Evolutionary conservation across 2,329 filamentous ascomycete genomes (phyloP), one percentile per base, ranked within the genome.

Genomic region (Diaporthe citri): DNA sequence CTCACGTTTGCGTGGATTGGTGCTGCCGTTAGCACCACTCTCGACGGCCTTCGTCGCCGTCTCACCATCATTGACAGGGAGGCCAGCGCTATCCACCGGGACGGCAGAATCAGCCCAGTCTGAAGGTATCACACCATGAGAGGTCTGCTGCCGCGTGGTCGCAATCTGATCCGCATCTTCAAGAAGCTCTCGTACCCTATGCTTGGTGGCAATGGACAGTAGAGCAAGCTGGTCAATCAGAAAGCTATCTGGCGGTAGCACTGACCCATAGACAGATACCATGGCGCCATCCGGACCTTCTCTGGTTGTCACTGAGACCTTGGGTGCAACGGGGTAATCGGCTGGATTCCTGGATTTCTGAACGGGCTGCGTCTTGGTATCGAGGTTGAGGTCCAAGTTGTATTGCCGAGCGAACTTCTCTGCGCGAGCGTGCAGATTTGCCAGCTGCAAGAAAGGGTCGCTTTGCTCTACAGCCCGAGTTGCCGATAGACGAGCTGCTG

Each of bases 221-320:
- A 98, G 87, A 36, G 94, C 93, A 59, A 98, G 85, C 78, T 98
- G 94, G 76, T 98, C 95, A 20, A 94, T 93, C 46, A 98, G 86
- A 72, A 90, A 92, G 2, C 94, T 91, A 57, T 95, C 93, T 48
- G 93, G 91, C 0, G 97, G 90, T 51, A 97, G 90, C 72, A 93
- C 95, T 28, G 91, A 91, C 2, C 92, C 92, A 20, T 87, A 88
- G 1, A 92, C 92, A 56, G 90, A 84, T 3, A 94, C 88, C 34
- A 93, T 84, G 17, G 90, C 90, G 79, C 83, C 83, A 69, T 95
- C 91, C 0, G 91, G 89, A 0, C 90, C 91, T 2, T 86, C 86
- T 75, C 89, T 89, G 75, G 85, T 89, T 82, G 80, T 87, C 60
- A 88, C 90, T 77, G 82, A 91, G 34, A 93, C 85, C 39, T 85